Percentiles rank a stretch among this genome's conserved stretches.
These are phyloP conservation scores for Boletus coccyginus DNA, from an alignment of 768 basidiomycete species.

Conservation along the genomic window DNA sequence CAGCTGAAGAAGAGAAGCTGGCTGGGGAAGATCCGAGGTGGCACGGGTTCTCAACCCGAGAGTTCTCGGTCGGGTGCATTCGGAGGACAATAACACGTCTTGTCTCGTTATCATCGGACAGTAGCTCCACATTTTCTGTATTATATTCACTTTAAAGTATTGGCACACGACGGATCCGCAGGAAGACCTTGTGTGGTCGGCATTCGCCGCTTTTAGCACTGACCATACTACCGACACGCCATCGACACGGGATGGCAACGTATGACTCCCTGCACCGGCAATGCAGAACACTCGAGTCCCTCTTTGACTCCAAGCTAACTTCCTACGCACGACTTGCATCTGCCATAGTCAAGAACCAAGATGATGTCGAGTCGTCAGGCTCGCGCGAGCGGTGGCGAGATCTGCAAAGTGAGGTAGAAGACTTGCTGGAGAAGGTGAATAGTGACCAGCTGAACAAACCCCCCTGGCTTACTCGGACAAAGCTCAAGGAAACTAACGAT, in stretches of 20 bases:
- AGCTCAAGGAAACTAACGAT: constrained; percentile 89
- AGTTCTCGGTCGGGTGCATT: constrained; percentile 19
- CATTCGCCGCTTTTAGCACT: constrained; percentile 10
- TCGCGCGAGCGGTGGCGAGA: constrained; percentile 75
- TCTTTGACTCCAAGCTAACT: constrained; percentile 88
- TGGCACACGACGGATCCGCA: background rate
- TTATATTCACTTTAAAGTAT: constrained; percentile 1
- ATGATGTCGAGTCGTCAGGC: constrained; percentile 67
- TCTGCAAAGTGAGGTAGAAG: constrained; percentile 83
- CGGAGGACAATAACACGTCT: constrained; percentile 25
- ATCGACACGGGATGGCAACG: constrained; percentile 50
- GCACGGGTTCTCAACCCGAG: constrained; percentile 18
- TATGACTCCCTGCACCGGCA: constrained; percentile 91
- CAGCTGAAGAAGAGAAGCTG: constrained; percentile 56
- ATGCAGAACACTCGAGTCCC: constrained; percentile 89
- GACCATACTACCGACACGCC: background rate
- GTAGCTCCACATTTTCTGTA: constrained; percentile 17
- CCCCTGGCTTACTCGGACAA: constrained; percentile 14
- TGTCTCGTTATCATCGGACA: constrained; percentile 13
- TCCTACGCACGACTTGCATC: constrained; percentile 86
- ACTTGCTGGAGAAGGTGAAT: constrained; percentile 78
- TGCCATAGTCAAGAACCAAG: constrained; percentile 49
- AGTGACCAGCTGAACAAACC: background rate
- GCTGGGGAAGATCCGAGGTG: constrained; percentile 67
- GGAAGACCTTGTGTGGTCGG: constrained; percentile 10